phyloP scores from a whole-genome alignment of 2,329 filamentous ascomycete species.

The Nannizziopsis barbatae region DNA sequence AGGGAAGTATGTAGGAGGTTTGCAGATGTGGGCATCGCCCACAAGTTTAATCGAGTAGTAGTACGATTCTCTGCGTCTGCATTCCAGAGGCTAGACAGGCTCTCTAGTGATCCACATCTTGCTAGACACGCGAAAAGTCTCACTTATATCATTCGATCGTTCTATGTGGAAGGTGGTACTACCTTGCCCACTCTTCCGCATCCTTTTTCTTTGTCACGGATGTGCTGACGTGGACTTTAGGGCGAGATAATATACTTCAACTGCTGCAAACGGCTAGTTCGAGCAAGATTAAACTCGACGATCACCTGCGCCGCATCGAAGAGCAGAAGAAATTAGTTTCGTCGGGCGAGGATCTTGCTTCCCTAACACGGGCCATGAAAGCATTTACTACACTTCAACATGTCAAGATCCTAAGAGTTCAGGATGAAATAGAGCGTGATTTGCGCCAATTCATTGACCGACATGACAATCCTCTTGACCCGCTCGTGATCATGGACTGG shows the following conservation, averaged over 20 bases:
- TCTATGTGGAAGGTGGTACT: conserved; percentile 39
- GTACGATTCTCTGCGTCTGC: conserved; percentile 40
- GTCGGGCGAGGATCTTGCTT: conserved; percentile 40
- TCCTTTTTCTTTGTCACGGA: background rate
- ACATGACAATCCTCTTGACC: conserved; percentile 33
- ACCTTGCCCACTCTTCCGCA: conserved; percentile 8
- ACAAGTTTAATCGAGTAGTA: conserved; percentile 43
- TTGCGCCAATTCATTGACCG: conserved; percentile 43
- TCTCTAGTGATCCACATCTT: conserved; percentile 38
- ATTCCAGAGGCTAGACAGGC: conserved; percentile 38
- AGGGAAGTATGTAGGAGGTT: conserved; percentile 39
- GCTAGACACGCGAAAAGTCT: conserved; percentile 43
- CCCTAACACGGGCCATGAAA: conserved; percentile 45
- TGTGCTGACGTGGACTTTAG: conserved; percentile 8
- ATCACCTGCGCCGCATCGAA: conserved; percentile 25
- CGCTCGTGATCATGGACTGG: conserved; percentile 47
- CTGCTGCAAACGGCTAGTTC: conserved; percentile 15
- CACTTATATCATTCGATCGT: conserved; percentile 46
- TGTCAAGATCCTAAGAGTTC: conserved; percentile 52
- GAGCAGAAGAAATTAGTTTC: conserved; percentile 39
- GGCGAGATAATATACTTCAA: conserved; percentile 15
- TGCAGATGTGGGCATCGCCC: conserved; percentile 37
- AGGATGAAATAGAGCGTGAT: conserved; percentile 48
- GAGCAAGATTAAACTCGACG: conserved; percentile 14
- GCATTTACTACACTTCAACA: conserved; percentile 52